These are phyloP conservation scores for Fonsecaea erecta DNA, from an alignment of 2,329 filamentous ascomycete genomes.

Conservation along the genomic window DNA sequence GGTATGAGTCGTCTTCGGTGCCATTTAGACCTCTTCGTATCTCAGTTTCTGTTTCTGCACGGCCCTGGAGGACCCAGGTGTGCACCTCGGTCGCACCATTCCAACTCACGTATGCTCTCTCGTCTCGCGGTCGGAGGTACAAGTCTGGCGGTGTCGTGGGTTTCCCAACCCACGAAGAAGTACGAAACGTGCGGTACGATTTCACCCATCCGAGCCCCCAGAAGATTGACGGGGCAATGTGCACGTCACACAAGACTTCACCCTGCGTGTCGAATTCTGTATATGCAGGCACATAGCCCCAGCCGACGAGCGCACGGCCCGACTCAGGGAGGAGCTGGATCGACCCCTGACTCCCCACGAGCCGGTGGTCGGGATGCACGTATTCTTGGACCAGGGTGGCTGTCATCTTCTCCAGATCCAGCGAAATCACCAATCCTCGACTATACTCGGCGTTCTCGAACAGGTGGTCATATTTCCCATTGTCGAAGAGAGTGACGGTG, in stretches of 20 bases:
- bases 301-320: conserved; percentile 53
- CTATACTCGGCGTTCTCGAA: conserved; percentile 42
- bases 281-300: conserved; percentile 54
- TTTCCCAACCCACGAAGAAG: conserved; percentile 54
- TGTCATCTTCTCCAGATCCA: conserved; percentile 50
- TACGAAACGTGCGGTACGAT: conserved; percentile 60
- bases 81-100: conserved; percentile 52
- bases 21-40: neutral
- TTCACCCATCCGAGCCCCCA: conserved; percentile 47
- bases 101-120: conserved; percentile 46
- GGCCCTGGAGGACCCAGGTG: conserved; percentile 17
- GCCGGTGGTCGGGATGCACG: conserved; percentile 44
- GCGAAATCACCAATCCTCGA: conserved; percentile 47
- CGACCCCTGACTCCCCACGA: conserved; percentile 48
- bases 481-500: conserved; percentile 47
- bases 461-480: conserved; percentile 35
- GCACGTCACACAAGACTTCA: conserved; percentile 57
- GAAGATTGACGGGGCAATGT: conserved; percentile 48
- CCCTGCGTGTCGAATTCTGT: conserved; percentile 52
- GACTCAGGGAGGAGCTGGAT: conserved; percentile 47
- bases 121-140: neutral
- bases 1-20: neutral
- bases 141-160: conserved; percentile 40
- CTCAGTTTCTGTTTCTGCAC: neutral
- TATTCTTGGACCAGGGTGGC: conserved; percentile 49